Conservation (phyloP, 371 early-diverging fungal genomes). For the Mucor sp. region DNA sequence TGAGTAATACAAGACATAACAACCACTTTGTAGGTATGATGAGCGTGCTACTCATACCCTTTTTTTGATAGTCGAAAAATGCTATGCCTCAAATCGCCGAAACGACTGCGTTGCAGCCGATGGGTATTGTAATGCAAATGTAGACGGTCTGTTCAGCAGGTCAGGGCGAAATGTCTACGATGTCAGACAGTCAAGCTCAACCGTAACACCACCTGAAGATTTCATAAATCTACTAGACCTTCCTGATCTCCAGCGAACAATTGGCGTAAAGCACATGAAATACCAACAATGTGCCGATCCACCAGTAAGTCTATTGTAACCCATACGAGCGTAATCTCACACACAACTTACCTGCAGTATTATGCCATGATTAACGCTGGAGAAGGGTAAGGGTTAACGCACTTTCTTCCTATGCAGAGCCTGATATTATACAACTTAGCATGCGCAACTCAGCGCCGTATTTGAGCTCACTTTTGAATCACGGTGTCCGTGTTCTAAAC, state of each 20-base stretch:
- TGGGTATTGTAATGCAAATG: constrained; percentile 16
- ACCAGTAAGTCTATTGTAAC: not conserved
- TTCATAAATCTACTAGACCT: constrained; percentile 16
- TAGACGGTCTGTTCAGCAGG: constrained; percentile 9
- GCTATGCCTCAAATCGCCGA: constrained; percentile 10
- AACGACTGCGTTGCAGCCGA: constrained; percentile 15
- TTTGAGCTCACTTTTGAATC: constrained; percentile 57
- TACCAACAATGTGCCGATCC: constrained; percentile 9
- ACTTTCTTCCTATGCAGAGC: not conserved
- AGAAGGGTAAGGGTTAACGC: constrained; percentile 1
- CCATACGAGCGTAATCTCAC: not conserved
- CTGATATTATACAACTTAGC: not conserved
- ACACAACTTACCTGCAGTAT: not conserved
- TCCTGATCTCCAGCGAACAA: not conserved
- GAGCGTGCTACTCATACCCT: not conserved
- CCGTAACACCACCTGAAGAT: constrained; percentile 8
- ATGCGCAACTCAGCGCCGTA: constrained; percentile 5
- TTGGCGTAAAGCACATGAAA: constrained; percentile 10
- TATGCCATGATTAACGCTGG: constrained; percentile 6
- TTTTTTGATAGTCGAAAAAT: constrained; percentile 15
- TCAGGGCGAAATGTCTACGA: constrained; percentile 25
- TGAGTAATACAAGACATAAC: not conserved
- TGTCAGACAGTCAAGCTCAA: not conserved
- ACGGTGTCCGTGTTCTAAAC: constrained; percentile 77
- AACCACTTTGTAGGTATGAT: not conserved